Base-by-base conservation (phyloP, 495 filamentous ascomycete species). In the Chaetomium cochliodes region DNA sequence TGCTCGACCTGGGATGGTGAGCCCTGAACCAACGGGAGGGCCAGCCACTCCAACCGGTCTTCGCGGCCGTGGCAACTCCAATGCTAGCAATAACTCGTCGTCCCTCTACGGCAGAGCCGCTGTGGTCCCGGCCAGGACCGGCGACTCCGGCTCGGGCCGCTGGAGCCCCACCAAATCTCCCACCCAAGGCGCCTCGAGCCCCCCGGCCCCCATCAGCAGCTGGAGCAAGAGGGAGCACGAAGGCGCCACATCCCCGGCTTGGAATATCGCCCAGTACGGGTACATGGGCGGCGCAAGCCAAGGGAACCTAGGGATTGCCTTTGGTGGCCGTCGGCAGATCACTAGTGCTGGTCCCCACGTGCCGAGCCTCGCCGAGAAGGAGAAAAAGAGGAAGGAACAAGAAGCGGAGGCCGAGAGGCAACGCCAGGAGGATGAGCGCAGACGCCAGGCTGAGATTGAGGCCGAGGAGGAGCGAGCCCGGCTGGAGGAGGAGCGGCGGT, bases 211-310 rank as follows among this genome's bases (percentile, higher is more conserved):
- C 5, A 83, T 92, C 44, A 97, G 92, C 74, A 93, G 87, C 73
- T 99, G 94, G 94, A 94, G 90, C 74, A 96, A 87, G 72, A 90
- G 81, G 70, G 83, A 83, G 20, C 92, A 98, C 67, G 89, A 97
- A 74, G 84, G 85, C 22, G 81, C 80, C 33, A 97, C 93, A 15
- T 78, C 86, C 5, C 96, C 96, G 2, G 96, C 96, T 28, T 99
- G 96, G 96, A 98, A 99, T 71, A 97, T 98, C 63, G 91, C 93
- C 47, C 96, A 99, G 70, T 99, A 98, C 68, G 93, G 94, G 12
- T 98, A 97, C 76, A 94, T 98, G 91, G 96, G 96, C 56, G 96
- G 96, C 33, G 96, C 96, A 9, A 96, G 90, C 69, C 96, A 99
- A 75, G 93, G 90, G 7, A 98, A 96, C 71, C 86, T 97, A 65